Evolutionary conservation across 345 rosid genomes (phyloP), one percentile per base, ranked within the genome.

Genomic region (Heritiera littoralis): DNA sequence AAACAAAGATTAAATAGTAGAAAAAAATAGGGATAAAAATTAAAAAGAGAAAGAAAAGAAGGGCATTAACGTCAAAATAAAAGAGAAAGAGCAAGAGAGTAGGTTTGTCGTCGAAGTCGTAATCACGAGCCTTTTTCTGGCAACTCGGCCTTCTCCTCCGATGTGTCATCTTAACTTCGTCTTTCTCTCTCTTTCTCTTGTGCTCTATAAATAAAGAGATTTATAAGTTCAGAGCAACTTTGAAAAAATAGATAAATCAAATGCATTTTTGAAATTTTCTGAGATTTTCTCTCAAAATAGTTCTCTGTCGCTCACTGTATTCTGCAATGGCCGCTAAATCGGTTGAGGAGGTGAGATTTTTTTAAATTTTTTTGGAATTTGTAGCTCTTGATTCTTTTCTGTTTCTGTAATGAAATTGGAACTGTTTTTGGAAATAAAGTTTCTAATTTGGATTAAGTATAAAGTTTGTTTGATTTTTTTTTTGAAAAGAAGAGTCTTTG

Each of bases 61-160:
- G 82, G 85, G 79, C 28, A 79, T 43, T 82, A 66, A 15, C 72
- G 84, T 65, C 51, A 85, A 7, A 71, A 17, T 1, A 9, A 5
- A 9, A 28, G 0, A 32, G 2, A 12, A 60, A 43, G 35, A 2
- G 1, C 38, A 35, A 35, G 38, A 35, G 38, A 3, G 38, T 35
- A 2, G 38, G 3, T 35, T 74, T 79, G 86, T 81, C 72, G 30
- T 60, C 40, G 58, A 72, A 65, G 86, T 86, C 86, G 78, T 79
- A 74, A 69, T 84, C 90, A 80, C 64, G 17, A 28, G 56, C 70
- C 72, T 84, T 86, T 80, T 80, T 79, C 81, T 83, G 90, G 79
- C 85, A 58, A 83, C 85, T 83, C 83, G 74, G 76, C 79, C 35
- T 48, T n/a, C 6, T 6, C 70, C 43, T 28, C 75, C 77, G 13